phyloP scores from a whole-genome alignment of 176 grass and related monocot species.

The Ensete glaucum region DNA sequence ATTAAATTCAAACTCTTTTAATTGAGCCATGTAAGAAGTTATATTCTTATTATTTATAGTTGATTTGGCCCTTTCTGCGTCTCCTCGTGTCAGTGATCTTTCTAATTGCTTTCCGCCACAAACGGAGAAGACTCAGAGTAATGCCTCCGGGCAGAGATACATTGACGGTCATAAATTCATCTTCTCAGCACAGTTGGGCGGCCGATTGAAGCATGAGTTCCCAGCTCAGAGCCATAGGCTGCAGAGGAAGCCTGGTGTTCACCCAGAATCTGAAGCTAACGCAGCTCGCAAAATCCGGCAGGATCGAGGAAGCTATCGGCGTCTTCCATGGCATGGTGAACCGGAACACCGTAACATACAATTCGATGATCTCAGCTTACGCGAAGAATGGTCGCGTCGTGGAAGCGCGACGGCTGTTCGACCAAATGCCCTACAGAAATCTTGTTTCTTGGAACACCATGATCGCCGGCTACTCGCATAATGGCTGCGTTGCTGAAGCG shows the following conservation, averaged over 20 bases:
- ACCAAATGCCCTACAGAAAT: conserved; percentile 33
- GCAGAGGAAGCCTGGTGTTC: conserved; percentile 19
- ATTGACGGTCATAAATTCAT: no score
- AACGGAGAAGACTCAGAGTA: no score
- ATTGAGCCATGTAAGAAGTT: no score
- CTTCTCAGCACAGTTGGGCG: no score
- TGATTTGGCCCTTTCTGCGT: no score
- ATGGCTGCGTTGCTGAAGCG: conserved; percentile 29
- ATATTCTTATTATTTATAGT: no score
- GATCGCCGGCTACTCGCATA: conserved; percentile 32
- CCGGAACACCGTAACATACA: conserved; percentile 51
- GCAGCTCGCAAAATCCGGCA: conserved; percentile 34
- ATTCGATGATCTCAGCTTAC: conserved; percentile 43
- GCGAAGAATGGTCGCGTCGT: conserved; percentile 28
- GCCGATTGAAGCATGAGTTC: not conserved
- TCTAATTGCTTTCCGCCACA: no score
- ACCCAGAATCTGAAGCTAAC: conserved; percentile 44
- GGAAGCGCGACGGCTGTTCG: conserved; percentile 36
- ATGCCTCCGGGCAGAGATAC: no score
- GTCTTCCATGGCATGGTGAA: conserved; percentile 44
- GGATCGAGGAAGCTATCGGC: conserved; percentile 33
- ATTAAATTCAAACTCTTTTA: no score
- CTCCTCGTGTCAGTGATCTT: no score
- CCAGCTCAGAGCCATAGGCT: not conserved
- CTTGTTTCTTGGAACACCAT: conserved; percentile 52